A percentile compares a stretch with the other conserved stretches of the same genome.
phyloP scores from a whole-genome alignment of 108 stramenopile genomes.

The Nitzschia putrida region DNA sequence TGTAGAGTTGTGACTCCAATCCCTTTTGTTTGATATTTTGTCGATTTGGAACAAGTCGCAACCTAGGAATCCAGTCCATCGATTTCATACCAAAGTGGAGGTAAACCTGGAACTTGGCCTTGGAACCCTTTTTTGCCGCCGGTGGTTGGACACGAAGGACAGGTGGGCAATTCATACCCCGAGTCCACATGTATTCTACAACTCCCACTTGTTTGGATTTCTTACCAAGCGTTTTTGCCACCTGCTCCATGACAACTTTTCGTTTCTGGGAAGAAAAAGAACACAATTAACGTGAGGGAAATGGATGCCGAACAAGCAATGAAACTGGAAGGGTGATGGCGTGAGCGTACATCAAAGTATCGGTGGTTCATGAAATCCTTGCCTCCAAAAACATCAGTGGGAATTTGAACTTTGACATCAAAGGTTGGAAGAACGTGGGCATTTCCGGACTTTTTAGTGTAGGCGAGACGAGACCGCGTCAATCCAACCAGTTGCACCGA shows the following conservation, averaged over 20 bases:
- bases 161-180: slow-evolving; percentile 41
- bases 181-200: slow-evolving; percentile 46
- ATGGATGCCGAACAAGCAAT: not conserved
- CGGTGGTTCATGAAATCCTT: slow-evolving; percentile 81
- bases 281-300: not conserved
- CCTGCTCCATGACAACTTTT: slow-evolving; percentile 56
- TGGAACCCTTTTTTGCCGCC: slow-evolving; percentile 31
- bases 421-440: slow-evolving; percentile 72
- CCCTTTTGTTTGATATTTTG: slow-evolving; percentile 50
- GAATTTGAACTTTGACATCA: slow-evolving; percentile 61
- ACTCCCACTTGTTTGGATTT: slow-evolving; percentile 32
- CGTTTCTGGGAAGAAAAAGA: slow-evolving; percentile 59
- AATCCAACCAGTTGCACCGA: slow-evolving; percentile 31
- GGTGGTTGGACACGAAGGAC: slow-evolving; percentile 55
- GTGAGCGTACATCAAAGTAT: slow-evolving; percentile 76
- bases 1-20: slow-evolving; percentile 50
- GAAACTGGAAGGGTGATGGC: not conserved
- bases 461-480: slow-evolving; percentile 33
- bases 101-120: slow-evolving; percentile 66
- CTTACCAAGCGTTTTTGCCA: slow-evolving; percentile 58
- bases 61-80: slow-evolving; percentile 67
- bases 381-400: slow-evolving; percentile 41
- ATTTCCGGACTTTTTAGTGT: slow-evolving; percentile 71
- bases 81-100: slow-evolving; percentile 72
- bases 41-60: slow-evolving; percentile 82